Base-by-base conservation (phyloP, 202 grass and related monocot genomes). In the Musa balbisiana region DNA sequence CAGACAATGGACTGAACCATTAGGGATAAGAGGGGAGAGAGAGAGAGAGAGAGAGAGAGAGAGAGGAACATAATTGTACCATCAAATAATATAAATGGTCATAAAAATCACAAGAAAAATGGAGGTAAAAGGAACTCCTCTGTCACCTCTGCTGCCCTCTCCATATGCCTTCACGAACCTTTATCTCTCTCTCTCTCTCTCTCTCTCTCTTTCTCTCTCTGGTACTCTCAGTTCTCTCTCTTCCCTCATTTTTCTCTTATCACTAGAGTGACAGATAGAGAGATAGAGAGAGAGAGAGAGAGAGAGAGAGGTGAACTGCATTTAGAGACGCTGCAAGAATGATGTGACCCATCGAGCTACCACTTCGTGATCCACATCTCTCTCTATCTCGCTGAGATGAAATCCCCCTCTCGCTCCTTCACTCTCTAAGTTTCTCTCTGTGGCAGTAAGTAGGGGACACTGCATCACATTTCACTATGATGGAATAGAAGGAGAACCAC, bases 301-400 rank as follows among this genome's bases (percentile, higher is more conserved):
- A 74, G 68, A 74, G 58, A 53, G 62, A 64, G 69, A 21, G 50
- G 51, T 26, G 11, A 62, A 64, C 58, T 65, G 62, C 68, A 79
- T 66, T 73, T 73, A 81, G 78, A 79, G 80, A 75, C 70, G 63
- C 71, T 72, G 80, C 80, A 76, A 76, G 78, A 81, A 43, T 74
- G 84, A 87, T 87, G 84, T 87, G 84, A 87, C 84, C 78, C 63
- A 64, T 83, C 84, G 74, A 75, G 64, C 80, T 16, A 69, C 75
- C 73, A 53, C 77, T 27, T 73, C 80, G 52, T 52, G 53, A 72
- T 73, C 78, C 52, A 60, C 72, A 26, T 64, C 51, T 69, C 60
- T 55, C 78, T 72, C 33, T 53, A 19, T 54, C 26, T 27, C 62
- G 21, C 29, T 17, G 10, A 33, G 51, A 71, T 74, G 23, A 51